Percentiles rank a stretch among this genome's conserved stretches.
phyloP scores from a whole-genome alignment of 1,284 basidiomycete genomes.

The Irpex sp. region DNA sequence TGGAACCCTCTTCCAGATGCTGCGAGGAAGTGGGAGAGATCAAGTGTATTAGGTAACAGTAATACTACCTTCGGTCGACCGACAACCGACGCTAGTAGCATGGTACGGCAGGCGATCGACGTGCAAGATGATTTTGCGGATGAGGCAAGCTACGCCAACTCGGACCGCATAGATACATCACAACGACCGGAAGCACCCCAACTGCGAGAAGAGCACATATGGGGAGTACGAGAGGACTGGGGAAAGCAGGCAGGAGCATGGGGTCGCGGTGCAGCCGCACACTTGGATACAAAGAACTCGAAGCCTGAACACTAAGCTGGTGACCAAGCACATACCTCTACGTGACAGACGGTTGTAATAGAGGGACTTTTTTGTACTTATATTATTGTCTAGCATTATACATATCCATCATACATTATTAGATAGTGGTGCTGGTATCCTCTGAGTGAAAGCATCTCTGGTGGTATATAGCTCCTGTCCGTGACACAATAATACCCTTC shows the following conservation, averaged over 20 bases:
- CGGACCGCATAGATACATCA: not conserved
- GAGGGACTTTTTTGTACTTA: not conserved
- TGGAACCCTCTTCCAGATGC: slow-evolving; percentile 42
- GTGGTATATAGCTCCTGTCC: slow-evolving; percentile 61
- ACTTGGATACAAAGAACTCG: not conserved
- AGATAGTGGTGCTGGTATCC: slow-evolving; percentile 17
- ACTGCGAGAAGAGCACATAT: slow-evolving; percentile 36
- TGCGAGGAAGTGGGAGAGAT: slow-evolving; percentile 36
- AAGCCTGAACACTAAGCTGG: not conserved
- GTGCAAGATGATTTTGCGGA: slow-evolving; percentile 20
- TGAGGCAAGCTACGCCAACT: slow-evolving; percentile 20
- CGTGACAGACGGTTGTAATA: not conserved
- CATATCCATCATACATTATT: slow-evolving; percentile 30
- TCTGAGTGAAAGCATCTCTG: slow-evolving; percentile 40
- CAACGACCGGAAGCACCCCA: slow-evolving; percentile 36
- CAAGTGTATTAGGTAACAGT: not conserved
- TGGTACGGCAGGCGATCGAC: not conserved
- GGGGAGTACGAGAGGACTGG: slow-evolving; percentile 47
- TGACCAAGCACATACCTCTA: not conserved
- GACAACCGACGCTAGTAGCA: not conserved
- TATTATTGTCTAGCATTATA: not conserved
- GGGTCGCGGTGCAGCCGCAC: slow-evolving; percentile 13
- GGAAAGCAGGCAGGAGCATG: slow-evolving; percentile 38
- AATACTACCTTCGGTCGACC: not conserved
- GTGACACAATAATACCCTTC: slow-evolving; percentile 46